A percentile compares a stretch with the other conserved stretches of the same genome.
Evolutionary conservation across 2,329 filamentous ascomycete genomes (phyloP).

Genomic region (Fusarium devonianum): DNA sequence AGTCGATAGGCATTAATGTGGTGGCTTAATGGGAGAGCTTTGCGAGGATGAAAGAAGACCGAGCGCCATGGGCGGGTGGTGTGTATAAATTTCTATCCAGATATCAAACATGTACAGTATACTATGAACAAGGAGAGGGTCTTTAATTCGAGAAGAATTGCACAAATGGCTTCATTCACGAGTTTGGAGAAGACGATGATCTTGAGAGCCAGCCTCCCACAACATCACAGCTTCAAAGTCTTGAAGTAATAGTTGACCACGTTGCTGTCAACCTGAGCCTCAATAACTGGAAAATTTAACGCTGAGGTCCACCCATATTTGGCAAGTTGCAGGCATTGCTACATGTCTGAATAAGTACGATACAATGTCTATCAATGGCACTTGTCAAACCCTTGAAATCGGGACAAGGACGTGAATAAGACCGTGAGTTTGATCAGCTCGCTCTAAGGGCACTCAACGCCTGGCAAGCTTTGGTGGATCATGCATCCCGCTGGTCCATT

Average conservation of each 20-base stretch:
- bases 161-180: conserved; percentile 20
- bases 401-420: neutral
- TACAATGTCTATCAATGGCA: no score
- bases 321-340: no score
- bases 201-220: no score
- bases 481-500: conserved; percentile 19
- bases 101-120: conserved; percentile 38
- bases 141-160: conserved; percentile 18
- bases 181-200: neutral
- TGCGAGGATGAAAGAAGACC: conserved; percentile 4
- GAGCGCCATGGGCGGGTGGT: conserved; percentile 19
- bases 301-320: no score
- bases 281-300: no score
- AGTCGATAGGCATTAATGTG: conserved; percentile 76
- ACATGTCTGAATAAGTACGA: no score
- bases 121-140: conserved; percentile 23
- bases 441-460: neutral
- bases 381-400: no score
- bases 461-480: neutral
- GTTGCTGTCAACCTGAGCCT: no score
- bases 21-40: conserved; percentile 58
- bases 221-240: no score
- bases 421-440: neutral
- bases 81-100: conserved; percentile 23
- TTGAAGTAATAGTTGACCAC: no score